Conservation (phyloP, 2,329 filamentous ascomycete genomes). For the Waltergamsia citrina region DNA sequence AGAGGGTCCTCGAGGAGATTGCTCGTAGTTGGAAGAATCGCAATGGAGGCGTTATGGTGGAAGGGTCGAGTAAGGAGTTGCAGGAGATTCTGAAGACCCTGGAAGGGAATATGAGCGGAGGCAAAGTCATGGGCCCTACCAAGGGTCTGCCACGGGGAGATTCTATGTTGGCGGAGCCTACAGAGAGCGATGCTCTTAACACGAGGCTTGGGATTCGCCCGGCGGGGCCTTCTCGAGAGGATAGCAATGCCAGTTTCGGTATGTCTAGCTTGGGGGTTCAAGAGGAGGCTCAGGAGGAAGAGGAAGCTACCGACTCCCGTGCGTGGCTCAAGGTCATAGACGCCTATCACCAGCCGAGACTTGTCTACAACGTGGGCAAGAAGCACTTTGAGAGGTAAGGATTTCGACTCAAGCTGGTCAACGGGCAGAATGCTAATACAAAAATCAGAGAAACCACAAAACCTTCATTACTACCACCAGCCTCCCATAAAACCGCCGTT, state of each 20-base stretch:
- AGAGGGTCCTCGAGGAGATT: constrained; percentile 84
- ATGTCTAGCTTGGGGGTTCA: constrained; percentile 43
- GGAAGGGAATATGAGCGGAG: constrained; percentile 85
- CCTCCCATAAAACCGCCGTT: constrained; percentile 72
- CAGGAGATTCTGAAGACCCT: constrained; percentile 75
- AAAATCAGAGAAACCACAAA: constrained; percentile 45
- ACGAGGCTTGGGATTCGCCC: constrained; percentile 45
- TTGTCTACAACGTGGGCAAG: constrained; percentile 68
- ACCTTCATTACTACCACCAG: constrained; percentile 63
- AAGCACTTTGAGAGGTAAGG: constrained; percentile 79
- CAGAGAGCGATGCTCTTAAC: constrained; percentile 40
- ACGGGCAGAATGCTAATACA: not conserved
- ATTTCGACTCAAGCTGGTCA: not conserved
- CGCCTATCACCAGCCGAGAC: constrained; percentile 77
- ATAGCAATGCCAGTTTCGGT: constrained; percentile 57
- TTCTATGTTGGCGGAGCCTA: constrained; percentile 46
- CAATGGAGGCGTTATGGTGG: constrained; percentile 83
- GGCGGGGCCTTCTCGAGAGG: constrained; percentile 39
- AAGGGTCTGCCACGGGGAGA: constrained; percentile 43
- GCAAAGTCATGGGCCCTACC: constrained; percentile 48
- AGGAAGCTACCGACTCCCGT: constrained; percentile 57
- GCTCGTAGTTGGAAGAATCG: constrained; percentile 87
- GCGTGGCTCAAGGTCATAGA: constrained; percentile 77
- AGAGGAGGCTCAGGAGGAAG: constrained; percentile 46
- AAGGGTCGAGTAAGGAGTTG: constrained; percentile 66